phyloP scores from a whole-genome alignment of 495 filamentous ascomycete genomes.

The Penicillium paradoxum region DNA sequence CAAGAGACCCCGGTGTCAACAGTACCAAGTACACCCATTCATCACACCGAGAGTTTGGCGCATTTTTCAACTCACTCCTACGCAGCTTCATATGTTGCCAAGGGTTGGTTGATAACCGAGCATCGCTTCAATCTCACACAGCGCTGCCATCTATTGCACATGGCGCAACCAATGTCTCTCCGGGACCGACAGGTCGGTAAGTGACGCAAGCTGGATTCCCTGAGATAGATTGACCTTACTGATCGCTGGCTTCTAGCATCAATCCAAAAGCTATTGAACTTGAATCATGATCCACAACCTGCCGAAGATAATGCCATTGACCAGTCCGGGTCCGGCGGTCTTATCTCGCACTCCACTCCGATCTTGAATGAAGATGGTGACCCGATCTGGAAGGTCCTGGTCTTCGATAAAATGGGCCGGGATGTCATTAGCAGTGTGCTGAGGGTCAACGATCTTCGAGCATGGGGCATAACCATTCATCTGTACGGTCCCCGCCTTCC shows the following conservation, averaged over 20 bases:
- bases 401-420: constrained; percentile 64
- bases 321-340: constrained; percentile 46
- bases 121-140: constrained; percentile 5
- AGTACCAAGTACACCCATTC: neutral
- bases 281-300: constrained; percentile 67
- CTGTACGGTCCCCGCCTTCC: constrained; percentile 49
- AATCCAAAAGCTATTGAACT: constrained; percentile 91
- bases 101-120: constrained; percentile 10
- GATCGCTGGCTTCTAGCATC: constrained; percentile 58
- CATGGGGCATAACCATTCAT: constrained; percentile 95
- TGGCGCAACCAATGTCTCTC: constrained; percentile 74
- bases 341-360: constrained; percentile 65
- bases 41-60: neutral
- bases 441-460: constrained; percentile 83
- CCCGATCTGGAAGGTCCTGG: constrained; percentile 68
- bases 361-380: constrained; percentile 86
- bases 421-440: constrained; percentile 90
- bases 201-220: constrained; percentile 43
- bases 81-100: constrained; percentile 18
- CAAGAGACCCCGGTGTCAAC: constrained; percentile 14
- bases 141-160: constrained; percentile 36
- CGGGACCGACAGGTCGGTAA: constrained; percentile 95
- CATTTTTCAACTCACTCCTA: neutral
- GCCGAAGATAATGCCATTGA: constrained; percentile 55
- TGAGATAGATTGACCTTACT: constrained; percentile 5